Percentiles rank a stretch among this genome's conserved stretches.
These are phyloP conservation scores for Nicotiana noctiflora DNA, from an alignment of 257 asterid species.

Conservation along the genomic window DNA sequence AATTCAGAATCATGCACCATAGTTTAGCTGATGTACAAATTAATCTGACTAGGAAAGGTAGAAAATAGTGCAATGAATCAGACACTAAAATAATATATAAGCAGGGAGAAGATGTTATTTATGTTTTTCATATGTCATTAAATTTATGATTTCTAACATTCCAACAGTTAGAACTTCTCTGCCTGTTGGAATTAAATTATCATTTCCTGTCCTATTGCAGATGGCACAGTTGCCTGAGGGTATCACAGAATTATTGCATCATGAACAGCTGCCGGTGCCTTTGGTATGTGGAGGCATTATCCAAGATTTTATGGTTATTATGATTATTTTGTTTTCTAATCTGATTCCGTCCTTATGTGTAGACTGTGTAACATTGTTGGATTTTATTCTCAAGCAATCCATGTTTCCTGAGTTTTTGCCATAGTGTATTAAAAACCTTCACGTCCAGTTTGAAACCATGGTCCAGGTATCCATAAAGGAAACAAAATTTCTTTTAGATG, in stretches of 20 bases:
- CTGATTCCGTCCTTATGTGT: neutral
- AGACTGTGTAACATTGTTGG: neutral
- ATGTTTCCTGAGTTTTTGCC: neutral
- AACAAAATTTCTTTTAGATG: neutral
- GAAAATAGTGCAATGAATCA: neutral
- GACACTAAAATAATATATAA: neutral
- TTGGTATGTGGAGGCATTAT: conserved; percentile 44
- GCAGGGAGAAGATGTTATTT: neutral
- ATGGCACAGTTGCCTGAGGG: conserved; percentile 94
- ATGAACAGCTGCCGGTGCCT: conserved; percentile 56
- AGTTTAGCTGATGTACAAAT: neutral
- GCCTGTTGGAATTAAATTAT: neutral
- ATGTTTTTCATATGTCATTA: neutral
- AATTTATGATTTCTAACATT: neutral
- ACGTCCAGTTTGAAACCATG: neutral
- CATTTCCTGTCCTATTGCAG: conserved; percentile 28
- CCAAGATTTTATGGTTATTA: neutral
- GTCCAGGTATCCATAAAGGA: neutral
- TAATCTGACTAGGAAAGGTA: neutral
- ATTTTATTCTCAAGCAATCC: neutral
- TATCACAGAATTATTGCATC: conserved; percentile 71
- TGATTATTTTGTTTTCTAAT: neutral
- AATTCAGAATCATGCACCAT: neutral
- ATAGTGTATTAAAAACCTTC: neutral
- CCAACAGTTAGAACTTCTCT: neutral